phyloP scores from a whole-genome alignment of 106 monocot genomes.

The Posidonia australis region DNA sequence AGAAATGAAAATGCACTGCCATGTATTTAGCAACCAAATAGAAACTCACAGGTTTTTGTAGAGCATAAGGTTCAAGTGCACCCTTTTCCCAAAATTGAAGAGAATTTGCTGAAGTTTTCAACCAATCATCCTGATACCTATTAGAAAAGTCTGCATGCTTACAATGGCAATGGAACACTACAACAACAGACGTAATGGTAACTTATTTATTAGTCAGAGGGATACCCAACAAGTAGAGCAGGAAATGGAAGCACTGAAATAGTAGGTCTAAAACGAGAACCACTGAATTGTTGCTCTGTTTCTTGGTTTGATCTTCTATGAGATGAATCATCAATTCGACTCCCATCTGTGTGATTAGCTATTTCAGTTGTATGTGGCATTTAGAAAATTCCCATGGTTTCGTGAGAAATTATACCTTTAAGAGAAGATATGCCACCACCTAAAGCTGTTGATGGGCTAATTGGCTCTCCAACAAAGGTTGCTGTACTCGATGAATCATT shows the following conservation, averaged over 20 bases:
- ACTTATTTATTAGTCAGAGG: not conserved
- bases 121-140: constrained; percentile 99
- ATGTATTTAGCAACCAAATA: not conserved
- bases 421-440: constrained; percentile 31
- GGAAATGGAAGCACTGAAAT: constrained; percentile 62
- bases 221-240: constrained; percentile 86
- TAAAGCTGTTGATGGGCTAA: constrained; percentile 50
- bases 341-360: constrained; percentile 27
- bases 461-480: constrained; percentile 51
- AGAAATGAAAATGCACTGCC: too few relatives aligned
- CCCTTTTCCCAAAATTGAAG: constrained; percentile 82
- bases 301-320: constrained; percentile 58
- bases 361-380: not conserved
- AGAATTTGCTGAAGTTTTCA: constrained; percentile 62
- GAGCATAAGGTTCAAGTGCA: constrained; percentile 96
- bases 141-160: not conserved
- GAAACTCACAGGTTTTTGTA: constrained; percentile 65
- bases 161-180: not conserved
- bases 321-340: constrained; percentile 59
- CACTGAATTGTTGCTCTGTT: constrained; percentile 34
- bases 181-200: not conserved
- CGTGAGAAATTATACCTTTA: constrained; percentile 56
- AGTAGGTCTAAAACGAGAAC: constrained; percentile 35
- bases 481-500: constrained; percentile 51
- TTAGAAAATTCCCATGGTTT: constrained; percentile 9